These are phyloP conservation scores for Hortiboletus campestris DNA, from an alignment of 768 basidiomycete genomes.

Conservation along the genomic window DNA sequence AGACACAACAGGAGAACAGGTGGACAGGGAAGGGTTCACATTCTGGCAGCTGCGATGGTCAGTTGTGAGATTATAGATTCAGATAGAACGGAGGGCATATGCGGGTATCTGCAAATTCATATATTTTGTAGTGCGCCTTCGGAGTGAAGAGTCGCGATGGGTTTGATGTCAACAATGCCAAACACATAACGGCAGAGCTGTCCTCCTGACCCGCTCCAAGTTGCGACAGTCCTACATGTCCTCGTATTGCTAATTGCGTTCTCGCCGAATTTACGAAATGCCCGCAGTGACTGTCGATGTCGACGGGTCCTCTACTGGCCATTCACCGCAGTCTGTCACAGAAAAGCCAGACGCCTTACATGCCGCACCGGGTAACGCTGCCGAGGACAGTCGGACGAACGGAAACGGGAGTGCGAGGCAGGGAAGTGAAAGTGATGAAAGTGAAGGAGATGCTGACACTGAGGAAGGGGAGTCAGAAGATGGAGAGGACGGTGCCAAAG, in stretches of 20 bases:
- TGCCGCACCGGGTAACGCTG: not conserved
- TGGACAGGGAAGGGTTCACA: not conserved
- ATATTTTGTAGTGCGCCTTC: too few species aligned
- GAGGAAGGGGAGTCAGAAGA: constrained; percentile 6
- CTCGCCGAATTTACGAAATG: constrained; percentile 9
- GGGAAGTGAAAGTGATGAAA: not conserved
- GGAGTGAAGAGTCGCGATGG: too few species aligned
- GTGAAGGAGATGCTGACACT: constrained; percentile 2
- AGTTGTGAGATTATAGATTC: not conserved
- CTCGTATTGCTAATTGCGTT: not conserved
- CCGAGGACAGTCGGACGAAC: constrained; percentile 11
- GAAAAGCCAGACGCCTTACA: constrained; percentile 2
- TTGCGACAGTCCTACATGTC: constrained; percentile 11
- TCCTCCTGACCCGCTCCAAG: not conserved
- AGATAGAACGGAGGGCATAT: too few species aligned
- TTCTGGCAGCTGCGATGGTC: not conserved
- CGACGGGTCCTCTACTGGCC: not conserved
- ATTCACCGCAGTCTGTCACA: not conserved
- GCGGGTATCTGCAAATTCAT: too few species aligned
- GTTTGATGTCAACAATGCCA: constrained; percentile 14
- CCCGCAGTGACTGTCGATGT: not conserved
- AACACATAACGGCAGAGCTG: constrained; percentile 7
- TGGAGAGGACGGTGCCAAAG: not conserved
- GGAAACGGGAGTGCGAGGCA: constrained; percentile 15
- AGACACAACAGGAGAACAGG: not conserved